Base-by-base conservation (phyloP, 768 basidiomycete genomes). In the Gelatoporia subvermispora region DNA sequence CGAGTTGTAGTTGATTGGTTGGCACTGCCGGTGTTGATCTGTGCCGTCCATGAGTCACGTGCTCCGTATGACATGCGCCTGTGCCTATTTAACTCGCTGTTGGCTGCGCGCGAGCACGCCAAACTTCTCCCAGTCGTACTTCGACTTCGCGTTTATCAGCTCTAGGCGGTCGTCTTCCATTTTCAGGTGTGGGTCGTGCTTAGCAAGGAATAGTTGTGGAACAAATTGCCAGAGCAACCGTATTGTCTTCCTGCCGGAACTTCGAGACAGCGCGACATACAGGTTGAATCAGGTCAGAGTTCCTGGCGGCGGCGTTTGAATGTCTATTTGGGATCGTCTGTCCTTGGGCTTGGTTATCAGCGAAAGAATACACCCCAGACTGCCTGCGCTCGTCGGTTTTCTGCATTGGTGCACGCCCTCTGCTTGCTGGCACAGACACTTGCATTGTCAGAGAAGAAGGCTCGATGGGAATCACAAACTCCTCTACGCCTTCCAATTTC, bases 321-420 rank as follows among this genome's bases (percentile, higher is more conserved):
- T 74, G 43, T 0, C 69, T 65, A 18, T 55, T 36, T 0, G 50
- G 40, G 1, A 76, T 60, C 1, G 72, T 75, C 50, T 75, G 72
- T 0, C 72, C 74, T 53, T 76, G 72, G 2, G 67, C 54, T 24
- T 62, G 42, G 47, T 72, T 73, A 52, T 73, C 71, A 0, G 70
- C 72, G 55, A 75, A 74, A 1, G 68, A 65, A 43, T 72, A 74
- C 22, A 69, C 70, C 0, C 60, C 48, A 31, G 56, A 64, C 47
- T 73, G 66, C 0, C 35, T 17, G 1, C 62, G 36, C 3, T 23
- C 52, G 2, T 63, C 55, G 0, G 40, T 61, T 38, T 49, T n/a
- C 23, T 21, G 41, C 8, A n/a, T 41, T 21, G n/a, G 0, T 16
- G 5, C 21, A 31, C 24, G 17, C n/a, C 28, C 16, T 58, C 23